A percentile compares a stretch with the other conserved stretches of the same genome.
These are phyloP conservation scores for Cryptococcus sp. DNA, from an alignment of 1,284 basidiomycete genomes.

Conservation along the genomic window DNA sequence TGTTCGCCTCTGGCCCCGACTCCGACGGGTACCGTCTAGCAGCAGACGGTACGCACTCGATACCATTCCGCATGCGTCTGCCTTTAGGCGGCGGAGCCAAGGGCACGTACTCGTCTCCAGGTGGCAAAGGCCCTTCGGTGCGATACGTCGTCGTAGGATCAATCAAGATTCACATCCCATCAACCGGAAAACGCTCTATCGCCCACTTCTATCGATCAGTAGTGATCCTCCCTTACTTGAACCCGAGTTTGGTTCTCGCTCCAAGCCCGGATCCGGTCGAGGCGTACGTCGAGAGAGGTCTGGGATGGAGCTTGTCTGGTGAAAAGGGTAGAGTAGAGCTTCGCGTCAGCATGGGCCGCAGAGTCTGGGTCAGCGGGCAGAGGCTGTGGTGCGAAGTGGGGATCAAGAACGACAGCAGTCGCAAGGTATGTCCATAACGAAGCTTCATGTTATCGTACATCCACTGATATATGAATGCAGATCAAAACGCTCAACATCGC, in stretches of 20 bases:
- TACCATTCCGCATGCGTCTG: conserved; percentile 79
- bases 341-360: conserved; percentile 70
- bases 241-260: conserved; percentile 66
- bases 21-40: conserved; percentile 70
- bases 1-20: conserved; percentile 64
- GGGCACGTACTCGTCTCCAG: conserved; percentile 65
- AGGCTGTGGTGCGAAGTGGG: conserved; percentile 69
- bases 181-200: conserved; percentile 68
- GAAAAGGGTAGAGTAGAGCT: conserved; percentile 71
- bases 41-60: conserved; percentile 67
- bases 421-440: conserved; percentile 54
- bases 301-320: conserved; percentile 63
- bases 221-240: conserved; percentile 77
- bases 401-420: conserved; percentile 74
- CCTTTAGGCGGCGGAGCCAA: conserved; percentile 71
- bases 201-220: conserved; percentile 90
- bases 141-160: conserved; percentile 85
- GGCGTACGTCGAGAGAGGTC: conserved; percentile 62
- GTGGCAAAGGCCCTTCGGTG: conserved; percentile 61
- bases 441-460: too few relatives aligned
- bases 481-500: conserved; percentile 69
- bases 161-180: conserved; percentile 74
- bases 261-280: conserved; percentile 66
- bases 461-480: conserved; percentile 26
- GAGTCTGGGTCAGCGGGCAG: conserved; percentile 85